phyloP scores from a whole-genome alignment of 2,329 filamentous ascomycete species.

The Podosphaera fusca region DNA sequence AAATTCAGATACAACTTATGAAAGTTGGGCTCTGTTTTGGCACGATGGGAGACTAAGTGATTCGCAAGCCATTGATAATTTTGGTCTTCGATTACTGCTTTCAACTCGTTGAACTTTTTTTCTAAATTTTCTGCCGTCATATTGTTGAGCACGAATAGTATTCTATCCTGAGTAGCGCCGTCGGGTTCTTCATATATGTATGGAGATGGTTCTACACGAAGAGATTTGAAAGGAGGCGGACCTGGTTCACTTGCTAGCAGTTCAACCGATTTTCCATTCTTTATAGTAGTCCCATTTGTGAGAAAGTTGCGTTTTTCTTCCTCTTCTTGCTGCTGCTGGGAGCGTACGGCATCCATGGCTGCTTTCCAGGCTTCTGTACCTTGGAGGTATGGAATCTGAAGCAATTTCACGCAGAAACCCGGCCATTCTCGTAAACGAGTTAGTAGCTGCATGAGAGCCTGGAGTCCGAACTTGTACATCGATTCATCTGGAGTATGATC shows the following conservation, averaged over 20 bases:
- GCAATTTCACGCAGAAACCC: conserved; percentile 69
- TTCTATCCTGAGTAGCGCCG: conserved; percentile 71
- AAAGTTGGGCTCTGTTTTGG: conserved; percentile 93
- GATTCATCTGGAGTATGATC: conserved; percentile 62
- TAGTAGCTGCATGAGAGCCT: conserved; percentile 76
- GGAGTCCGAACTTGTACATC: conserved; percentile 96
- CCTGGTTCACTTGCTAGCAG: conserved; percentile 32
- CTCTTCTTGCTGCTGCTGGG: conserved; percentile 30
- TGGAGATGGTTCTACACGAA: conserved; percentile 51
- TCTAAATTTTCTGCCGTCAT: conserved; percentile 76
- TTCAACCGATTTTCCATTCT: conserved; percentile 52
- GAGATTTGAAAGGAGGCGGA: conserved; percentile 50
- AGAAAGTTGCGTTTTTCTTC: conserved; percentile 2
- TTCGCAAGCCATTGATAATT: conserved; percentile 93
- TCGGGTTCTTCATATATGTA: conserved; percentile 58
- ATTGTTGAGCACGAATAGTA: conserved; percentile 92
- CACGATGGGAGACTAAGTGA: conserved; percentile 85
- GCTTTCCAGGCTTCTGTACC: conserved; percentile 68
- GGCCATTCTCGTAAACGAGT: conserved; percentile 77
- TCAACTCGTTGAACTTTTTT: conserved; percentile 62
- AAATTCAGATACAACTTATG: conserved; percentile 83
- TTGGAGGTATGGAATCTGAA: conserved; percentile 60
- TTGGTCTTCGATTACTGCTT: conserved; percentile 51
- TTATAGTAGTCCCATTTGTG: conserved; percentile 26
- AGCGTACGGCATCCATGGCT: conserved; percentile 56